phyloP scores from a whole-genome alignment of 2,329 filamentous ascomycete genomes.

The Pyrenochaeta sp. region DNA sequence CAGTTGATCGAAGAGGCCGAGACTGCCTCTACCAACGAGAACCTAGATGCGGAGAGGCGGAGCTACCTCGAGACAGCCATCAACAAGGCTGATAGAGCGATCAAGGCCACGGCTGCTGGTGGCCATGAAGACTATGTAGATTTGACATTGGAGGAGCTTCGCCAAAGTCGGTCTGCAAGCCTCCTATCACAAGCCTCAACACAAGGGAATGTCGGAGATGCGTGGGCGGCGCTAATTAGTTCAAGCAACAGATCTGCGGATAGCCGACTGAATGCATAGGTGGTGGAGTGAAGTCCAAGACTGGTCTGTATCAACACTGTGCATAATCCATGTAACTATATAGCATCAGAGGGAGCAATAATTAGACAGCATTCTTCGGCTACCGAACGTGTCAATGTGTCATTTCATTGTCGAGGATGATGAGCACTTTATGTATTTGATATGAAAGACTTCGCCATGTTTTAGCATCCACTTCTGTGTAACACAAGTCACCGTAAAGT shows the following conservation, averaged over 20 bases:
- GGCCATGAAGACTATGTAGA: conserved; percentile 28
- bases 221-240: conserved; percentile 20
- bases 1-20: conserved; percentile 27
- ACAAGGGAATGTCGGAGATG: conserved; percentile 5
- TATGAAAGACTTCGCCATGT: too few species aligned
- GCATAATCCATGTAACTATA: conserved; percentile 13
- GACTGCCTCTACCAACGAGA: conserved; percentile 24
- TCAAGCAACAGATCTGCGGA: conserved; percentile 16
- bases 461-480: too few species aligned
- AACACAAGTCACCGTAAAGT: too few species aligned
- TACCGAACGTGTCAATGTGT: too few species aligned
- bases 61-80: conserved; percentile 25
- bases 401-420: too few species aligned
- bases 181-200: not conserved
- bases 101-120: conserved; percentile 22
- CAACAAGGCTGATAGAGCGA: conserved; percentile 28
- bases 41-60: conserved; percentile 18
- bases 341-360: conserved; percentile 4
- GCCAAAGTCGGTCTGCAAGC: not conserved
- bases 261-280: conserved; percentile 6
- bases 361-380: not conserved
- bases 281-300: not conserved
- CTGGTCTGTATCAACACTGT: conserved; percentile 13
- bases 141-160: conserved; percentile 17
- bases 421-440: too few species aligned